Evolutionary conservation across 208 protist genomes (phyloP), one percentile per base, ranked within the genome.

Genomic region (Acanthamoeba divionensis): DNA sequence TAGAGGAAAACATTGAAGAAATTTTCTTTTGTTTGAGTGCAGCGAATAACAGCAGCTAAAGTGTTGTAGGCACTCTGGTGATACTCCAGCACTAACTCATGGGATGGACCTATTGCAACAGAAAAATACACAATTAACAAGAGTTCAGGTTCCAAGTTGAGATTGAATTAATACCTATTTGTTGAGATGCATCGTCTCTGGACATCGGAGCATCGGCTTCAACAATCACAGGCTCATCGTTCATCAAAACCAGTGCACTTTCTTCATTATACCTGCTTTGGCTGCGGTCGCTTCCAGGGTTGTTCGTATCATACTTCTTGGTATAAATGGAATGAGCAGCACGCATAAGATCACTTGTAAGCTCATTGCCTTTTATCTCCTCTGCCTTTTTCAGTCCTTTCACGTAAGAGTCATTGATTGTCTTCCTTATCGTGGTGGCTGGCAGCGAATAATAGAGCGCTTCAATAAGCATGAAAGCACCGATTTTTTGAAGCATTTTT

Each of bases 1-100:
- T 97, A 95, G 31, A 97, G 91, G 69, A 98, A 96, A 18, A 94
- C 85, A 60, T 88, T 89, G 69, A 97, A 97, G 36, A 97, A 94
- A 7, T 91, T 93, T 82, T 97, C 96, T 55, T 97, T 93, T 0
- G 90, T 92, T 86, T 98, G 97, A 21, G 97, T 98, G 29, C 92
- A 91, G 15, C 90, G 91, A 31, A 97, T 91, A 5, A 96, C 92
- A 13, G 94, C 91, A 10, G 92, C 94, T 4, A 98, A 83, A 48
- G 95, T 95, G 65, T 95, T 94, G 85, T 94, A 96, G 10, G 97
- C 96, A 13, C 94, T 83, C 80, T 96, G 94, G 36, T 96, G 92
- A 63, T 95, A 95, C 6, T 66, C 52, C 0, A 95, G 52, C 55
- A 73, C 67, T 65, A 82, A 15, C 8, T 24, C 50, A 13, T 66